These are phyloP conservation scores for Penicillium lividum DNA, from an alignment of 495 filamentous ascomycete species.

Conservation along the genomic window DNA sequence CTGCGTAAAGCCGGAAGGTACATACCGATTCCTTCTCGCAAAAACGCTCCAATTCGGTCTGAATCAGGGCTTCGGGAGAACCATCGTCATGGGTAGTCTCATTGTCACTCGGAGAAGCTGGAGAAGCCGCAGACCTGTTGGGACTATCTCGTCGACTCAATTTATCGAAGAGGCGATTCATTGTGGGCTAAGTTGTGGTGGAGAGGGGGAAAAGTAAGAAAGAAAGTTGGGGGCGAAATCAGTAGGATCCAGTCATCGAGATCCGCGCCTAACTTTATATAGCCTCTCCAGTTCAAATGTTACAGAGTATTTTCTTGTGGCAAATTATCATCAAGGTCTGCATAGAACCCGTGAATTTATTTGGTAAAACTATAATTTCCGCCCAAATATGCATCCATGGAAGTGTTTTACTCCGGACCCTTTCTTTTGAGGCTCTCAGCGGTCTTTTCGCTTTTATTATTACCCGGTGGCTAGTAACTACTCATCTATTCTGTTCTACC, in stretches of 20 bases:
- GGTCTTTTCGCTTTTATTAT: too few species aligned
- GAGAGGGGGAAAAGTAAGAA: background rate
- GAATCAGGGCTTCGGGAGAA: slow-evolving; percentile 1
- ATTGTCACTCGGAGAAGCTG: background rate
- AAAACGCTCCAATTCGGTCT: too few species aligned
- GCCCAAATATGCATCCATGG: background rate
- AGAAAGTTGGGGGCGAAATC: background rate
- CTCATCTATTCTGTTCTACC: too few species aligned
- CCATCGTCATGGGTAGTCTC: slow-evolving; percentile 5
- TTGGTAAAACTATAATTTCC: background rate
- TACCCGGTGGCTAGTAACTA: too few species aligned
- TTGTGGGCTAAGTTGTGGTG: slow-evolving; percentile 10
- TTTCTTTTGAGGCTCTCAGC: too few species aligned
- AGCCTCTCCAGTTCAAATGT: too few species aligned
- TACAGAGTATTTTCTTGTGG: background rate
- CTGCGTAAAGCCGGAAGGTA: background rate
- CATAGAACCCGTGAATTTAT: background rate
- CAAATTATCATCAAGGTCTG: background rate
- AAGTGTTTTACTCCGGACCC: too few species aligned
- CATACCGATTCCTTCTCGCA: slow-evolving; percentile 4
- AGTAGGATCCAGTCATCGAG: background rate
- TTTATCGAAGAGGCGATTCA: slow-evolving; percentile 45
- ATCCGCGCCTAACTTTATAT: background rate
- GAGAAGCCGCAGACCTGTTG: slow-evolving; percentile 4
- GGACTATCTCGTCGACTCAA: slow-evolving; percentile 32